Conservation (phyloP, 345 rosid genomes). For the Cardiospermum halicacabum region DNA sequence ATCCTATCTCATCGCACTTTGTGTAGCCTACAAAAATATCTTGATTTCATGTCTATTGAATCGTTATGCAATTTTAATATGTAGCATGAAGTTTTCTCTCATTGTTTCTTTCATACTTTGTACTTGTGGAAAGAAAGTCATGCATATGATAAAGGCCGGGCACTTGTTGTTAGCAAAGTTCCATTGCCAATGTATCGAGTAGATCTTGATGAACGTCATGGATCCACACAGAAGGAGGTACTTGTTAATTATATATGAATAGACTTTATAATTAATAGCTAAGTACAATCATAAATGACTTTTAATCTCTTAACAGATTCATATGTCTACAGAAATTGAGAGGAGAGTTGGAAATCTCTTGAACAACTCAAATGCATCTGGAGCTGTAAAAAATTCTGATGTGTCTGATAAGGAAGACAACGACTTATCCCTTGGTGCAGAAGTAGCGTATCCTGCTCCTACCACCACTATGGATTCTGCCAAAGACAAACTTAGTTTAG, state of each 20-base stretch:
- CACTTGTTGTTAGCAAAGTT: slow-evolving; percentile 88
- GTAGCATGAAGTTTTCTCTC: slow-evolving; percentile 1
- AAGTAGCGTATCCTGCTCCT: slow-evolving; percentile 34
- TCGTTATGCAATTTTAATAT: neutral
- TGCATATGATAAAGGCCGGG: slow-evolving; percentile 87
- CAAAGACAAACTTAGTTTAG: slow-evolving; percentile 55
- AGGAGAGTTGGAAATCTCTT: slow-evolving; percentile 77
- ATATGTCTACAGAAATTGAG: slow-evolving; percentile 83
- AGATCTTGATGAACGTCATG: slow-evolving; percentile 92
- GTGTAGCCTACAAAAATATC: no score
- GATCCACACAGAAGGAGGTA: slow-evolving; percentile 89
- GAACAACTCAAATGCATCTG: slow-evolving; percentile 41
- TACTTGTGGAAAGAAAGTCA: slow-evolving; percentile 70
- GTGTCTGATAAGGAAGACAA: slow-evolving; percentile 31
- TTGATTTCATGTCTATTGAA: neutral
- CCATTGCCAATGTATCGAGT: slow-evolving; percentile 87
- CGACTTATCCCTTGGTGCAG: slow-evolving; percentile 26
- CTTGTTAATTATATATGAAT: slow-evolving; percentile 8
- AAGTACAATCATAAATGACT: neutral
- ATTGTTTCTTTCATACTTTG: slow-evolving; percentile 15
- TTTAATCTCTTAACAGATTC: slow-evolving; percentile 50
- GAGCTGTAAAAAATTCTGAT: slow-evolving; percentile 32
- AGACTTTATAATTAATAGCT: neutral
- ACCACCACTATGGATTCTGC: slow-evolving; percentile 26
- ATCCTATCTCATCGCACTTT: no score